phyloP scores from a whole-genome alignment of 352 stramenopile genomes.

The Globisporangium cystogenes region DNA sequence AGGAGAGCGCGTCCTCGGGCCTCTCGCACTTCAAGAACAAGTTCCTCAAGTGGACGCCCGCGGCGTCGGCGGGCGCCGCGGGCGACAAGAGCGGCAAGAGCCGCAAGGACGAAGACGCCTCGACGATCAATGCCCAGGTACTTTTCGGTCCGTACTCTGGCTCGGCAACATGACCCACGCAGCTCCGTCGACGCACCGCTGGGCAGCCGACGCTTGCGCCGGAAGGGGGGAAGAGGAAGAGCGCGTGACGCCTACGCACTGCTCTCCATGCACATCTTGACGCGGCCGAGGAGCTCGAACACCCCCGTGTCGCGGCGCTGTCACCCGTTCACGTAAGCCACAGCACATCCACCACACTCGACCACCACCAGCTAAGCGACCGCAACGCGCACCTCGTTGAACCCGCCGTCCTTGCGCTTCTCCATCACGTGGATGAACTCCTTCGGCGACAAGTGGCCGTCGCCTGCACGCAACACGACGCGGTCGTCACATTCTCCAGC shows the following conservation, averaged over 20 bases:
- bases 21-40: conserved; percentile 87
- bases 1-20: conserved; percentile 73
- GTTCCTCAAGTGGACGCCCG: conserved; percentile 72
- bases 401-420: conserved; percentile 76
- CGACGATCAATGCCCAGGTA: conserved; percentile 57
- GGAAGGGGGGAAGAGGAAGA: too few relatives aligned
- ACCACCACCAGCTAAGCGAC: background rate
- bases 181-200: too few relatives aligned
- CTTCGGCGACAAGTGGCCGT: conserved; percentile 68
- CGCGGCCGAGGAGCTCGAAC: conserved; percentile 55
- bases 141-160: conserved; percentile 77
- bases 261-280: conserved; percentile 64
- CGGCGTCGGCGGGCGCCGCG: conserved; percentile 13
- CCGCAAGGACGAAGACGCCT: conserved; percentile 60
- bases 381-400: conserved; percentile 55
- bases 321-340: too few relatives aligned
- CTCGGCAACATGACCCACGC: conserved; percentile 19
- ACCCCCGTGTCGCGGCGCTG: conserved; percentile 74
- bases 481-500: too few relatives aligned
- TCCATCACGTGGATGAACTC: conserved; percentile 88
- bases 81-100: conserved; percentile 36
- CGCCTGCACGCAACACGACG: too few relatives aligned
- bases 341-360: too few relatives aligned
- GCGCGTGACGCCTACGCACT: conserved; percentile 14
- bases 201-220: too few relatives aligned